Evolutionary conservation across 176 grass and related monocot species (phyloP).

Genomic region (Oropetium thomaeum): DNA sequence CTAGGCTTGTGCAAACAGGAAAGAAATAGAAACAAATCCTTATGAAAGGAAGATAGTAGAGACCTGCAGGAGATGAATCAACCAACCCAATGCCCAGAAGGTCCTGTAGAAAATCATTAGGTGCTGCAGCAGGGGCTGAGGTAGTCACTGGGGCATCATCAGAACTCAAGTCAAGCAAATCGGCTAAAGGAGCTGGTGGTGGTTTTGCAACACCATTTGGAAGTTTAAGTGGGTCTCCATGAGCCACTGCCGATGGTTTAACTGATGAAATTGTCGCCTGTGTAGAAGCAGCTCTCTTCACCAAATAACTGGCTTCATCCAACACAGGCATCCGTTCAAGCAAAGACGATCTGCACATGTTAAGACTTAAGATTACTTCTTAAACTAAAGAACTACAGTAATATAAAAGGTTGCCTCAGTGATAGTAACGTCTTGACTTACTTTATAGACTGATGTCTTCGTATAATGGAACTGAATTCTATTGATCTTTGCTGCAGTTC

Average conservation of each 20-base stretch:
- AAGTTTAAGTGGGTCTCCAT: conserved; percentile 63
- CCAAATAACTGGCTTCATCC: conserved; percentile 75
- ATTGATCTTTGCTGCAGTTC: conserved; percentile 98
- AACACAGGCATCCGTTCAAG: conserved; percentile 97
- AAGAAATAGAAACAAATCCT: conserved; percentile 16
- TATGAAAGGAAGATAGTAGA: conserved; percentile 33
- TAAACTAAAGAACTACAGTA: conserved; percentile 9
- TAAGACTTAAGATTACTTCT: conserved; percentile 5
- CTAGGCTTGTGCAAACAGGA: background rate
- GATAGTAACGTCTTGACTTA: conserved; percentile 35
- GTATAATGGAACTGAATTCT: conserved; percentile 97
- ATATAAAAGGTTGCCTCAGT: conserved; percentile 2
- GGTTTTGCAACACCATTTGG: conserved; percentile 90
- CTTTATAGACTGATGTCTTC: conserved; percentile 88
- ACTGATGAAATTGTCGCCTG: conserved; percentile 50
- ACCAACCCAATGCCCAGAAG: conserved; percentile 73
- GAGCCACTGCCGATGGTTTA: conserved; percentile 46
- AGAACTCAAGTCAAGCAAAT: conserved; percentile 88
- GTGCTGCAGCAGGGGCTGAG: conserved; percentile 43
- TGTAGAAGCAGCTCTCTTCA: conserved; percentile 64
- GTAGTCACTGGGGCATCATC: conserved; percentile 59
- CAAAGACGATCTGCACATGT: conserved; percentile 76
- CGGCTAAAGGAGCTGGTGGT: conserved; percentile 58
- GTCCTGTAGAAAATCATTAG: conserved; percentile 80
- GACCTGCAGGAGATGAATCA: conserved; percentile 69